Evolutionary conservation across 129 eudicot species (phyloP).

Genomic region (Solidago caesia): DNA sequence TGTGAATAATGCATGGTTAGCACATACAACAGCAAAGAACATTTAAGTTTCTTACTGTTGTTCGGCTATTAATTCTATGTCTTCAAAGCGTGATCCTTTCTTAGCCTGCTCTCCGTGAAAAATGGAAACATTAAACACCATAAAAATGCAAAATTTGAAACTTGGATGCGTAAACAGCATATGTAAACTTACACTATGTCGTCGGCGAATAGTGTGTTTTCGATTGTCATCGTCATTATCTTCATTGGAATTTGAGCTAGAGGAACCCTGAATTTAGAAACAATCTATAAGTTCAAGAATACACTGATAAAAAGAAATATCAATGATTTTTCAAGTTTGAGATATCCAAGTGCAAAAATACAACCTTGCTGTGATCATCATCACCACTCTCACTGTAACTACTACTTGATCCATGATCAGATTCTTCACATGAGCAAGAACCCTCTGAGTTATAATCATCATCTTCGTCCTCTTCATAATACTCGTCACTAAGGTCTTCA

Average conservation of each 20-base stretch:
- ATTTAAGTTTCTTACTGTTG: slow-evolving; percentile 65
- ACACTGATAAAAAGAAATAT: neutral
- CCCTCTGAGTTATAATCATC: slow-evolving; percentile 41
- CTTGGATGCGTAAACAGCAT: neutral
- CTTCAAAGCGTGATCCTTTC: slow-evolving; percentile 75
- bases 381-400: slow-evolving; percentile 52
- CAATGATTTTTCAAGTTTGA: neutral
- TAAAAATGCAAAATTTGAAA: neutral
- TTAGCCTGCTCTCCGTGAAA: slow-evolving; percentile 42
- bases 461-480: slow-evolving; percentile 52
- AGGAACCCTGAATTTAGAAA: slow-evolving; percentile 21
- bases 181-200: slow-evolving; percentile 20
- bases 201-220: slow-evolving; percentile 9
- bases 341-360: slow-evolving; percentile 15
- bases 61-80: slow-evolving; percentile 47
- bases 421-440: slow-evolving; percentile 44
- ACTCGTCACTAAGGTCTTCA: slow-evolving; percentile 65
- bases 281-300: neutral
- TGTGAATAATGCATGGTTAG: neutral
- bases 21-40: slow-evolving; percentile 8
- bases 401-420: slow-evolving; percentile 48
- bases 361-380: slow-evolving; percentile 51
- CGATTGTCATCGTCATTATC: neutral
- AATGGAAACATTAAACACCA: neutral
- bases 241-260: slow-evolving; percentile 14